Evolutionary conservation across 2,329 filamentous ascomycete genomes (phyloP), one percentile per base, ranked within the genome.

Genomic region (Volutella citrinella): DNA sequence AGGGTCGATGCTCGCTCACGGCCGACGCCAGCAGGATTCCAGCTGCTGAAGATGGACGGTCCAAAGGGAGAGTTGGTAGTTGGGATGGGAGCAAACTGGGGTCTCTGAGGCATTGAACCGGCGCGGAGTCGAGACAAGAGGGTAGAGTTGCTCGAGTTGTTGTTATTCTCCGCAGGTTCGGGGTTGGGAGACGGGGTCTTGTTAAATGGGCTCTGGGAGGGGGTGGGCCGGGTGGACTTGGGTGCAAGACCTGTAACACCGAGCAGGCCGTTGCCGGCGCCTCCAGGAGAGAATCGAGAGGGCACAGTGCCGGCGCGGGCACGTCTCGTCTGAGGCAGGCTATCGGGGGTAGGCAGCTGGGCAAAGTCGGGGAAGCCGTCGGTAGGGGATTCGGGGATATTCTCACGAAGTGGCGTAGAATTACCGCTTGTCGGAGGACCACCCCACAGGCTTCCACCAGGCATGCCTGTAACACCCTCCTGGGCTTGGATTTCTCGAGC

Each of bases 401-500:
- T 96, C 69, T 97, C 93, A 56, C 93, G 87, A 32, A 98, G 77
- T 50, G 93, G 93, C 25, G 91, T 96, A 14, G 91, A 96, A 63
- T 95, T 91, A 47, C 91, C 93, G 61, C 91, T 96, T 36, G 91
- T 95, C 30, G 93, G 91, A 48, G 93, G 91, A 10, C 93, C 91
- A 73, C 89, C 89, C 93, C 93, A 97, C 26, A 84, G 83, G n/a
- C n/a, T n/a, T 56, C 82, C 80, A 32, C 83, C 64, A 62, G 72
- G 74, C 54, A 78, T 74, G 56, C 73, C 82, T 59, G 71, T 69
- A 30, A 95, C 74, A 32, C 90, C 90, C 75, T 97, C 91, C 68
- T 96, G 90, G 34, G 90, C 90, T 69, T 97, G 91, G 43, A 97
- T 96, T 65, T 98, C 93, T 61, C 93, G 80, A 48, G 93, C 90